Conservation (phyloP, 1,139 yeast genomes). For the Candida labiduridarum region DNA sequence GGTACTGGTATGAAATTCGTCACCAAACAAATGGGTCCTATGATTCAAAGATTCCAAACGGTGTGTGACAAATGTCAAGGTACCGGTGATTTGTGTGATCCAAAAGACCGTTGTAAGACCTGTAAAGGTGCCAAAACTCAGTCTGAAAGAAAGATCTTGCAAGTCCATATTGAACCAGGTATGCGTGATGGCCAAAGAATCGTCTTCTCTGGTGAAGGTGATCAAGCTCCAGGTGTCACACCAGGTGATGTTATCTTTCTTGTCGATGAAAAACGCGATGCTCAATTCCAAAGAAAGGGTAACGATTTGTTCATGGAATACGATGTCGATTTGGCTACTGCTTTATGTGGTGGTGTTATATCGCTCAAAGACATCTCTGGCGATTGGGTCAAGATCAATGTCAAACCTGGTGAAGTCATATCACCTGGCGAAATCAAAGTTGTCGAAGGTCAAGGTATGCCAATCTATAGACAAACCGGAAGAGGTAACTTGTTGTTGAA, state of each 20-base stretch:
- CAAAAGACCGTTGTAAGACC: constrained; percentile 84
- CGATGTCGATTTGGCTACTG: constrained; percentile 88
- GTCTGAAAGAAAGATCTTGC: constrained; percentile 88
- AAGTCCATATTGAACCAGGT: constrained; percentile 96
- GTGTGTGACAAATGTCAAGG: constrained; percentile 93
- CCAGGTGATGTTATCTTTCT: constrained; percentile 97
- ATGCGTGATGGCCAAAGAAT: constrained; percentile 94
- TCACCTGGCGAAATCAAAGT: constrained; percentile 83
- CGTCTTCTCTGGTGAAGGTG: constrained; percentile 94
- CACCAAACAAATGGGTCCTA: constrained; percentile 99
- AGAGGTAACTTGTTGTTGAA: constrained; percentile 72
- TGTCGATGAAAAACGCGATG: constrained; percentile 86
- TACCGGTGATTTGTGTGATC: constrained; percentile 84
- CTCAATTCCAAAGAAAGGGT: constrained; percentile 81
- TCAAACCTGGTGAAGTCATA: constrained; percentile 92
- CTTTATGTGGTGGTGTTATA: constrained; percentile 94
- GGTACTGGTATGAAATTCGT: constrained; percentile 93
- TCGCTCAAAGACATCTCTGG: constrained; percentile 85
- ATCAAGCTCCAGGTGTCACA: constrained; percentile 91
- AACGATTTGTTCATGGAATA: constrained; percentile 85
- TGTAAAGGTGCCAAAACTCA: constrained; percentile 91
- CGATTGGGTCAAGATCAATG: constrained; percentile 80
- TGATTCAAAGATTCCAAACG: constrained; percentile 97
- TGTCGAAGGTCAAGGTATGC: constrained; percentile 96
- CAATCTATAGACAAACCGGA: constrained; percentile 75